These are phyloP conservation scores for Cucurbita moschata DNA, from an alignment of 306 rosid genomes.

Conservation along the genomic window DNA sequence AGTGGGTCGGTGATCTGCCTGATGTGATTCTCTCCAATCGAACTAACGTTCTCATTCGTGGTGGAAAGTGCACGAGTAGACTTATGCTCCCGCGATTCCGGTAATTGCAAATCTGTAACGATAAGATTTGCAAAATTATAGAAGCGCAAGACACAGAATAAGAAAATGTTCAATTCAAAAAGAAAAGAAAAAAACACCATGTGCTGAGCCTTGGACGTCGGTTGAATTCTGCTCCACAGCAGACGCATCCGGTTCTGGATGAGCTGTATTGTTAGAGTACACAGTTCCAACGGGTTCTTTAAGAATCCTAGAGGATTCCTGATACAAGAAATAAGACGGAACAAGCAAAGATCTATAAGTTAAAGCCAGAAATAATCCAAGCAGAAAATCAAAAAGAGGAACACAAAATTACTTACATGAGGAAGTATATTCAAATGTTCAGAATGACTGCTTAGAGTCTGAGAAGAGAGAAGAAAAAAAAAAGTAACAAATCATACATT, in stretches of 20 bases:
- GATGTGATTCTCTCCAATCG: conserved; percentile 30
- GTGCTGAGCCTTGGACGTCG: conserved; percentile 13
- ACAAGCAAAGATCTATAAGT: conserved; percentile 6
- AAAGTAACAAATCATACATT: background rate
- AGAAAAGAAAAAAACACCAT: conserved; percentile 22
- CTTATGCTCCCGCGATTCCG: conserved; percentile 43
- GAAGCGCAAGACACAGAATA: background rate
- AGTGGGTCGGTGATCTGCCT: conserved; percentile 38
- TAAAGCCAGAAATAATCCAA: background rate
- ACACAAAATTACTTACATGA: conserved; percentile 30
- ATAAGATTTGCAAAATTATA: background rate
- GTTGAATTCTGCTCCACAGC: conserved; percentile 9
- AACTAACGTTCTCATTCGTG: conserved; percentile 31
- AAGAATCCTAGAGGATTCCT: conserved; percentile 39
- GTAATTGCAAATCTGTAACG: conserved; percentile 21
- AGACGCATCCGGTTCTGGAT: conserved; percentile 6
- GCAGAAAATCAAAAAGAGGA: background rate
- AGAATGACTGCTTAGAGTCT: conserved; percentile 50
- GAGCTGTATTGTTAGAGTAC: conserved; percentile 25
- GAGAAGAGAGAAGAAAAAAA: background rate
- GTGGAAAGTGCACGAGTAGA: conserved; percentile 58
- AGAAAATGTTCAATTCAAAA: background rate
- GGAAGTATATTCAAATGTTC: conserved; percentile 74
- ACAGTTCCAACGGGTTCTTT: conserved; percentile 64
- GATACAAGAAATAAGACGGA: conserved; percentile 9